Conservation (phyloP, 805 yeast genomes). For the Saccharomyces paradoxus region DNA sequence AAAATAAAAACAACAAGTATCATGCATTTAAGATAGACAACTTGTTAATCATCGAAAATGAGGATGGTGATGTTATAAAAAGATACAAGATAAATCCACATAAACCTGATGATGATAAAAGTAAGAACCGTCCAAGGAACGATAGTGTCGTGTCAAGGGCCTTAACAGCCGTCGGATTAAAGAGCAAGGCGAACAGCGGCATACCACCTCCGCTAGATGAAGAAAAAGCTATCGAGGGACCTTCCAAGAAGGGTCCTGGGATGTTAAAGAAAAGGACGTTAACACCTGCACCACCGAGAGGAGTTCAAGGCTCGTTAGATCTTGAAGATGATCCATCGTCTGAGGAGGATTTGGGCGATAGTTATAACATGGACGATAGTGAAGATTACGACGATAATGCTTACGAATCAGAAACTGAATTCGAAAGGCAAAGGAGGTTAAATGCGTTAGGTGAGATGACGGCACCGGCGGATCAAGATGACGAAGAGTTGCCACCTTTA, state of each 20-base stretch:
- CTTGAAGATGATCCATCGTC: slow-evolving; percentile 10
- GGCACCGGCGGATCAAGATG: slow-evolving; percentile 36
- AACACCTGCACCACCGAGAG: slow-evolving; percentile 11
- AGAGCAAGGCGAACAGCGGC: slow-evolving; percentile 10
- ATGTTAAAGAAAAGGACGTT: slow-evolving; percentile 12
- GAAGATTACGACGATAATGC: slow-evolving; percentile 22
- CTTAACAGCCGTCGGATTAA: slow-evolving; percentile 48
- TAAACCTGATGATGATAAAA: slow-evolving; percentile 4
- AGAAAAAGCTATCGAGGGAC: not conserved
- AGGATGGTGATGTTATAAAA: slow-evolving; percentile 84
- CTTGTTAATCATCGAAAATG: slow-evolving; percentile 74
- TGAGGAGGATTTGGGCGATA: slow-evolving; percentile 12
- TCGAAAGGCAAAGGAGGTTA: slow-evolving; percentile 55
- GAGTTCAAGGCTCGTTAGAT: slow-evolving; percentile 11
- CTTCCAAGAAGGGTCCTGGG: slow-evolving; percentile 3
- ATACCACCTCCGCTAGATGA: not conserved
- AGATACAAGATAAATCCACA: slow-evolving; percentile 69
- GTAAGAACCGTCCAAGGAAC: slow-evolving; percentile 18
- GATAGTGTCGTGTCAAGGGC: slow-evolving; percentile 42
- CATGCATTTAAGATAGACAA: slow-evolving; percentile 77
- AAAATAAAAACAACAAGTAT: slow-evolving; percentile 10
- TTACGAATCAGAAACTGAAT: slow-evolving; percentile 46
- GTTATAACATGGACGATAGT: slow-evolving; percentile 4
- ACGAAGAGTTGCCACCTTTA: slow-evolving; percentile 34
- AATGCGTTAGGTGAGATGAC: slow-evolving; percentile 44